These are phyloP conservation scores for Bryoerythrophyllum caledonicum DNA, from an alignment of 225 moss, liverwort and hornwort species.

Conservation along the genomic window DNA sequence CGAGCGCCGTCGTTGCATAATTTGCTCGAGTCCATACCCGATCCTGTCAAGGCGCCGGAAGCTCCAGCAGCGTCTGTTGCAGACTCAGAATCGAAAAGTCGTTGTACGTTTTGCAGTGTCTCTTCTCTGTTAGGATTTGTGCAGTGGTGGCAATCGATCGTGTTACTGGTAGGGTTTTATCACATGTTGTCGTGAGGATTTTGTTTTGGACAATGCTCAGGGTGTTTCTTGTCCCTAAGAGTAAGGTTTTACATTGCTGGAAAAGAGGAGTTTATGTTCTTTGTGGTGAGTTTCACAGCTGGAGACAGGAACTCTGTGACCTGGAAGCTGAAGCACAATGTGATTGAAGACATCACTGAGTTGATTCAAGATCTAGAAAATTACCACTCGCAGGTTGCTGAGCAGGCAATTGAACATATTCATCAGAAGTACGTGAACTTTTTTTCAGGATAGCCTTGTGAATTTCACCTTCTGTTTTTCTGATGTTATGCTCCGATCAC, in stretches of 20 bases:
- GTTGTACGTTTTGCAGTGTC: slow-evolving; percentile 57
- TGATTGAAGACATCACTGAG: slow-evolving; percentile 94
- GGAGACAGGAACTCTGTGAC: slow-evolving; percentile 92
- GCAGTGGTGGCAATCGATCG: too few species aligned
- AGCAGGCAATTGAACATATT: slow-evolving; percentile 98
- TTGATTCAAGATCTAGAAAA: slow-evolving; percentile 79
- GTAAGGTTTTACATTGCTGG: slow-evolving; percentile 6
- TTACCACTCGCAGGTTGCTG: slow-evolving; percentile 93
- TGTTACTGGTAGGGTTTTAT: background rate
- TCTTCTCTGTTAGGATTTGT: background rate
- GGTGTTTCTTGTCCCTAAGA: background rate
- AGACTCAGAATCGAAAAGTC: slow-evolving; percentile 81
- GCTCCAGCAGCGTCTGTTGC: slow-evolving; percentile 58
- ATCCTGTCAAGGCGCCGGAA: slow-evolving; percentile 56
- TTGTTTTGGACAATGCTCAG: background rate
- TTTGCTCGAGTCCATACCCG: slow-evolving; percentile 86
- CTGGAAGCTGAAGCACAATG: slow-evolving; percentile 98
- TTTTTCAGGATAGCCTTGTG: background rate
- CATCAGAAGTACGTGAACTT: slow-evolving; percentile 82
- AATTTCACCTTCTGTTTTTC: background rate
- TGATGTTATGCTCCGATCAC: background rate
- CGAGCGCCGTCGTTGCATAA: slow-evolving; percentile 90
- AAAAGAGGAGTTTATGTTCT: slow-evolving; percentile 23
- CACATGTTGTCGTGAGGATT: background rate
- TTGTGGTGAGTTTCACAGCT: slow-evolving; percentile 51